Conservation (phyloP, 225 moss, liverwort and hornwort species). For the Thuidium tamariscinum region DNA sequence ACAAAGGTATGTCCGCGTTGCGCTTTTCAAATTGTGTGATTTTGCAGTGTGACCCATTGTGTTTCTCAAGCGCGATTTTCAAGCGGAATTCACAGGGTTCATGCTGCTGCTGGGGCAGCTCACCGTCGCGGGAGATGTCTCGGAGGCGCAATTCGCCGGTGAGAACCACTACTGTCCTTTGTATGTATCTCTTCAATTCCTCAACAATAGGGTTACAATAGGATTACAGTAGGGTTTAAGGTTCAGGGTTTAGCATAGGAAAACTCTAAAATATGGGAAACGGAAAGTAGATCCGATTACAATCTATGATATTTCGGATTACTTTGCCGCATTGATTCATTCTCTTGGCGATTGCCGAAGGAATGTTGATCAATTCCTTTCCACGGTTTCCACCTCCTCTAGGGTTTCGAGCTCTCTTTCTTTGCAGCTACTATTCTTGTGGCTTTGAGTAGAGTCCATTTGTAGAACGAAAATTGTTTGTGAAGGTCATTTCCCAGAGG, state of each 20-base stretch:
- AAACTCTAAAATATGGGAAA: neutral
- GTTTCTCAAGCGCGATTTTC: neutral
- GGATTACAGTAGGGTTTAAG: neutral
- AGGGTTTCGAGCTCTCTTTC: neutral
- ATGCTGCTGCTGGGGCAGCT: conserved; percentile 77
- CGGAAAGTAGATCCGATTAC: neutral
- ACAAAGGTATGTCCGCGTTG: neutral
- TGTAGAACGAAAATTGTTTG: neutral
- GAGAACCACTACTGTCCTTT: neutral
- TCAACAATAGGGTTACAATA: neutral
- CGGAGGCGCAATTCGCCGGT: conserved; percentile 53
- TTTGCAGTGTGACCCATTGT: neutral
- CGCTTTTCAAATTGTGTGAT: neutral
- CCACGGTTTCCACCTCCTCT: neutral
- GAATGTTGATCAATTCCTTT: neutral
- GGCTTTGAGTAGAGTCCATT: neutral
- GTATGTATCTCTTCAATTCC: neutral
- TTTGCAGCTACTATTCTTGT: neutral
- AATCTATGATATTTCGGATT: neutral
- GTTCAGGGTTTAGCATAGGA: neutral
- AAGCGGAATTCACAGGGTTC: conserved; percentile 37
- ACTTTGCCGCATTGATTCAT: neutral
- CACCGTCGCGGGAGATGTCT: conserved; percentile 50
- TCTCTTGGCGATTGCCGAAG: neutral
- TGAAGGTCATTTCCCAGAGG: neutral